A percentile compares a stretch with the other conserved stretches of the same genome.
phyloP scores from a whole-genome alignment of 164 flowering plant species.

The Magnolia officinalis region DNA sequence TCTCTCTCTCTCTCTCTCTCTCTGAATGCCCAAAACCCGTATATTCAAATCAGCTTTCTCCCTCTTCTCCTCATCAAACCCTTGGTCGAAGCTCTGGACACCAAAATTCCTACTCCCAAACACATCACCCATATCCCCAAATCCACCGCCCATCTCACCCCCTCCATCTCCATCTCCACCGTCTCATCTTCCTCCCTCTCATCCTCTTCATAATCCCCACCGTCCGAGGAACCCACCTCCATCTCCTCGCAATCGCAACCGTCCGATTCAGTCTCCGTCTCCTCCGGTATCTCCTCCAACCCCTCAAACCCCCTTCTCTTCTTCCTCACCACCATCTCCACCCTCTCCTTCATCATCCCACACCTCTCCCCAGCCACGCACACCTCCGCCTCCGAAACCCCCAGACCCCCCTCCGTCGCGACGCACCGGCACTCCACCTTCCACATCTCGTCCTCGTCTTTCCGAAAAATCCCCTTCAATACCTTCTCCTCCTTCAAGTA shows the following conservation, averaged over 20 bases:
- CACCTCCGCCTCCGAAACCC: constrained; percentile 38
- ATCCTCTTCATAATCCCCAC: constrained; percentile 13
- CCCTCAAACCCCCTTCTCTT: constrained; percentile 10
- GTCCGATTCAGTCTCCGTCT: constrained; percentile 37
- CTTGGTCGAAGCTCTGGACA: constrained; percentile 57
- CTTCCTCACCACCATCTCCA: constrained; percentile 39
- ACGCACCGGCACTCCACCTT: constrained; percentile 40
- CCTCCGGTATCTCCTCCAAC: constrained; percentile 81
- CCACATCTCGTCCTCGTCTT: constrained; percentile 40
- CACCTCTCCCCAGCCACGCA: constrained; percentile 45
- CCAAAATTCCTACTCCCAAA: constrained; percentile 66
- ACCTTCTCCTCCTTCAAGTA: constrained; percentile 49
- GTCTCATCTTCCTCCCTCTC: neutral
- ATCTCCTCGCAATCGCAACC: constrained; percentile 18
- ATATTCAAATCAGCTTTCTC: neutral
- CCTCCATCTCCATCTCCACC: constrained; percentile 33
- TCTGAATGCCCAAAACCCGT: constrained; percentile 12
- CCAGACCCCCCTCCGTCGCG: constrained; percentile 27
- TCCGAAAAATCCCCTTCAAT: constrained; percentile 49
- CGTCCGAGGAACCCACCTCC: constrained; percentile 14
- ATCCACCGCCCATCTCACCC: constrained; percentile 71
- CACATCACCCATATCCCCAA: constrained; percentile 76
- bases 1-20: neutral
- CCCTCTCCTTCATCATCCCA: constrained; percentile 40
- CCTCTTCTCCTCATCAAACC: constrained; percentile 25